Evolutionary conservation across 1,284 basidiomycete species (phyloP).

Genomic region (Schizophyllum commune): DNA sequence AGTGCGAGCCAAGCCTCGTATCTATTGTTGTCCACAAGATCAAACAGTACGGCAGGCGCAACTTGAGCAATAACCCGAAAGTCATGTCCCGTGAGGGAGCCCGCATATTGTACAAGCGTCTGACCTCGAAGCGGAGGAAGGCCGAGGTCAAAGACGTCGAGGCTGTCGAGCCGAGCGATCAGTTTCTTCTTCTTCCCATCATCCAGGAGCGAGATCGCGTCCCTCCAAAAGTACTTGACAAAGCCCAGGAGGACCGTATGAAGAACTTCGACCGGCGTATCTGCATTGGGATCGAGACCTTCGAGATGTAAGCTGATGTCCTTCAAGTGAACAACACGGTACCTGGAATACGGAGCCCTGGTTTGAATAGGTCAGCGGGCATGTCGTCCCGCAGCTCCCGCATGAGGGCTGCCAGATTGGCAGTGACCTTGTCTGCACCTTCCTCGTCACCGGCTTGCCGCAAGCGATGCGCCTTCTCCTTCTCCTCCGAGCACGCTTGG

Average conservation of each 20-base stretch:
- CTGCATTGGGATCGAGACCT: conserved; percentile 26
- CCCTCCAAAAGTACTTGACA: conserved; percentile 32
- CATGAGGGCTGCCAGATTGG: no score
- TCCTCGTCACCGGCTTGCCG: conserved; percentile 10
- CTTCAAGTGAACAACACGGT: background rate
- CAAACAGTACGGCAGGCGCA: conserved; percentile 27
- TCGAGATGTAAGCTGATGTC: background rate
- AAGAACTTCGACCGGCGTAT: conserved; percentile 29
- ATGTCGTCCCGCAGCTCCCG: no score
- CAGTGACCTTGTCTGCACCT: no score
- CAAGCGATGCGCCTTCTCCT: conserved; percentile 4
- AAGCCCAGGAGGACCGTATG: conserved; percentile 30
- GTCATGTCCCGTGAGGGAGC: conserved; percentile 26
- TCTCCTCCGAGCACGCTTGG: no score
- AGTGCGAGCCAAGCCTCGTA: conserved; percentile 22
- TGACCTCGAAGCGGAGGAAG: conserved; percentile 18
- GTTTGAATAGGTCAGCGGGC: no score
- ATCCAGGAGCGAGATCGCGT: conserved; percentile 19
- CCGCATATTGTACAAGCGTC: conserved; percentile 26
- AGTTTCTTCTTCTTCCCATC: conserved; percentile 13
- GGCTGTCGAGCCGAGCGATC: conserved; percentile 14
- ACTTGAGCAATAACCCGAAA: conserved; percentile 27
- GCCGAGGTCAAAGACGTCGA: conserved; percentile 20
- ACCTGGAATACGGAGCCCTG: conserved; percentile 19
- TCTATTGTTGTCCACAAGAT: conserved; percentile 15